phyloP scores from a whole-genome alignment of 495 filamentous ascomycete genomes.

The Daldinia concentrica region DNA sequence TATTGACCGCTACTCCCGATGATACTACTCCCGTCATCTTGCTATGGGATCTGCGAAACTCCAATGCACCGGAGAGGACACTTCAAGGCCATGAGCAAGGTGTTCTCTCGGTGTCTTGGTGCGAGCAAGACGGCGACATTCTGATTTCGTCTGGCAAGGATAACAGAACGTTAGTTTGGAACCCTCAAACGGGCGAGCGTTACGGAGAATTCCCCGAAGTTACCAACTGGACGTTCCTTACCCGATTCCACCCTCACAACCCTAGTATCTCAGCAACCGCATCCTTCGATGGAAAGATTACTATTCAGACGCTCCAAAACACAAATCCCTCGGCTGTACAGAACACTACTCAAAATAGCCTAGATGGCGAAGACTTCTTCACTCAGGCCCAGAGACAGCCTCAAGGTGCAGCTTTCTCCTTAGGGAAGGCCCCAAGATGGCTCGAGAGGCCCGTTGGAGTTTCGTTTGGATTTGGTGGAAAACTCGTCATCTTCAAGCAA shows the following conservation, averaged over 20 bases:
- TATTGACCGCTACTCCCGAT: conserved; percentile 90
- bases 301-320: conserved; percentile 91
- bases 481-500: conserved; percentile 79
- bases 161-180: conserved; percentile 95
- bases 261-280: conserved; percentile 91
- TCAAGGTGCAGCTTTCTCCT: conserved; percentile 85
- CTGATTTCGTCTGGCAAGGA: conserved; percentile 96
- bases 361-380: conserved; percentile 97
- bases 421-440: conserved; percentile 90
- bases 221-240: conserved; percentile 98
- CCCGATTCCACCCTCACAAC: conserved; percentile 92
- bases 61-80: conserved; percentile 90
- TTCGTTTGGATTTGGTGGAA: conserved; percentile 96
- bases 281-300: conserved; percentile 95
- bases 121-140: conserved; percentile 87
- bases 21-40: conserved; percentile 89
- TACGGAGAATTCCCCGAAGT: conserved; percentile 96
- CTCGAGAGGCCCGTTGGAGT: conserved; percentile 84
- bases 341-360: conserved; percentile 57
- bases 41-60: conserved; percentile 95
- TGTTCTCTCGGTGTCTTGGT: conserved; percentile 95
- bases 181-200: conserved; percentile 84
- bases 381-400: conserved; percentile 89
- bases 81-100: conserved; percentile 91
- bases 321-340: conserved; percentile 76